Evolutionary conservation across 2,329 filamentous ascomycete genomes (phyloP), one percentile per base, ranked within the genome.

Genomic region (Colletotrichum spaethianum): DNA sequence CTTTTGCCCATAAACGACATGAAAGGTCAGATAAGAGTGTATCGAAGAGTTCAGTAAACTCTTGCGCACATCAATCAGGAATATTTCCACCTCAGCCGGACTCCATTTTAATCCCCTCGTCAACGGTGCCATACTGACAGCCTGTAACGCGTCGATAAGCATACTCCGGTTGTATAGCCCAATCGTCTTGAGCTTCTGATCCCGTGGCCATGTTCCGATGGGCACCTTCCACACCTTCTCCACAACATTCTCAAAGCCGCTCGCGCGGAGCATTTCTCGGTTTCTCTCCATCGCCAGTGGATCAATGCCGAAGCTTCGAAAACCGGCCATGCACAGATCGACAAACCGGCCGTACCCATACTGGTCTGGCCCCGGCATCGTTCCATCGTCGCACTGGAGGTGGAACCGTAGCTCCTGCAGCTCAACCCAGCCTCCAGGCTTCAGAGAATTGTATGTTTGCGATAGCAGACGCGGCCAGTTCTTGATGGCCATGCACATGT

Each of bases 301-400:
- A 74, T 86, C 87, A 44, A 82, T 83, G 0, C 79, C 79, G 72
- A 86, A 84, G 2, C 83, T 85, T 50, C 84, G 83, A 20, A 87
- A 77, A 0, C 85, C 85, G 18, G 80, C 78, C 18, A 82, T 70
- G 46, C 86, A 82, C 11, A 90, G 83, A 53, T 90, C 86, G 5
- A 87, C 84, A 73, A 91, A 91, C 0, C 88, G 88, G 2, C 84
- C 87, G 38, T 85, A 83, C 44, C 82, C 77, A 73, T 83, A 84
- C 36, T 74, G 73, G n/a, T 77, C 78, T 0, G 81, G 81, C 2
- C 86, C 85, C 1, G 82, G 80, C 12, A 83, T 73, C 11, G 76
- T 80, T 38, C 78, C 74, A 63, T 84, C 82, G 56, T 84, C 82
- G 60, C 77, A 79, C 59, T 81, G 80, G 8, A 82, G 77, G 50